Base-by-base conservation (phyloP, 2,329 filamentous ascomycete genomes). In the Exophiala bonariae region DNA sequence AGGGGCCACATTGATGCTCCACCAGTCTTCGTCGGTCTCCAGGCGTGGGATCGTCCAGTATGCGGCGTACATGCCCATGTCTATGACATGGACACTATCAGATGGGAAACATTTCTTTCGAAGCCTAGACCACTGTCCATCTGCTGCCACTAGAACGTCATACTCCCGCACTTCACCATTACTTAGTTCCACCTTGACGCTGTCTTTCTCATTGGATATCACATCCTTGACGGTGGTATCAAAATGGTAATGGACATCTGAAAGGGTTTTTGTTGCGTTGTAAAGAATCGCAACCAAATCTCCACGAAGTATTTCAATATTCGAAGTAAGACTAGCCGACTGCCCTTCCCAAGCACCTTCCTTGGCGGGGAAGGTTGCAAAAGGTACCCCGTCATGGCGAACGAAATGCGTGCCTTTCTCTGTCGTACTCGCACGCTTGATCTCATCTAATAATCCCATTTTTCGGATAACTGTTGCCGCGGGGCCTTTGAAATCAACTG, bases 221-320 rank as follows among this genome's bases (percentile, higher is more conserved):
- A 53, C 30, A 47, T 34, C 50, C 46, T 50, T 39, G 33, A 53
- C 31, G 17, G 50, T 56, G 19, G 50, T 58, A 42, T 54, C 56
- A 33, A 58, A 58, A 16, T 44, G 33, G 20, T 52, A 58, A 7
- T 30, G 50, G 30, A 57, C 49, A 18, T 55, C 56, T 28, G 46
- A 20, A 37, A 23, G 44, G 40, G 30, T 28, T 32, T 55, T 41
- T 14, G 53, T 41, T 14, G 55, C 45, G 39, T 53, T 50, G 28
- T 48, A 55, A 22, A 58, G 41, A 38, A 58, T 44, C 31, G 42
- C 36, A 3, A 56, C 50, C 28, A 59, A 43, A 30, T 58, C 56
- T 34, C 53, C 54, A 13, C 56, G 55, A 36, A 56, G 49, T 36
- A 59, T 44, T 32, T 58, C 56, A 14, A 54, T 45, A 14, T 44